Conservation (phyloP, 139 green algal genomes). For the Coccomyxa sp. region DNA sequence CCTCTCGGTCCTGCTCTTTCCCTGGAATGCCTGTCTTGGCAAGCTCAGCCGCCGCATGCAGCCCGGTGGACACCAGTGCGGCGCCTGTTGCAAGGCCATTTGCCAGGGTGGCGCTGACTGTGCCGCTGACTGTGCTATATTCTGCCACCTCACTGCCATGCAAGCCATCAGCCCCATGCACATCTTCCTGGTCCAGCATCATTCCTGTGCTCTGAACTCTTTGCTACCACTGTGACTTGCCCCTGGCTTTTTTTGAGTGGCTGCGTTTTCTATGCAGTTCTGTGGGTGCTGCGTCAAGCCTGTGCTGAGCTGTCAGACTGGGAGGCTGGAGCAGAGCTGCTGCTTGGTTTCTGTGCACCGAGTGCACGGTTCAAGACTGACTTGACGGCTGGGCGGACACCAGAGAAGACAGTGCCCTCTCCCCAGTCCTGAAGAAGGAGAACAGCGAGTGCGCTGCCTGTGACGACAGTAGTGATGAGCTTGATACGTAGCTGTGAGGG, state of each 20-base stretch:
- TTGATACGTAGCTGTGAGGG: conserved; percentile 33
- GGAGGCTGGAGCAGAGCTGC: background rate
- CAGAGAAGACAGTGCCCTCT: conserved; percentile 30
- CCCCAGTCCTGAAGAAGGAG: conserved; percentile 37
- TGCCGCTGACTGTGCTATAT: no score
- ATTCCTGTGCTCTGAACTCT: no score
- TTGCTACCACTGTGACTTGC: no score
- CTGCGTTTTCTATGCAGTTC: background rate
- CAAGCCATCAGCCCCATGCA: no score
- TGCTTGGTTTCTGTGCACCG: background rate
- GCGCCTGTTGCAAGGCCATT: no score
- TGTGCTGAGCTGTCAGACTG: background rate
- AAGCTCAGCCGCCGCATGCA: no score
- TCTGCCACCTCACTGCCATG: no score
- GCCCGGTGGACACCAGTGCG: no score
- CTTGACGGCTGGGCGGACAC: conserved; percentile 34
- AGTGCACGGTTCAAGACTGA: conserved; percentile 23
- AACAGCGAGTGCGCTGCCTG: background rate
- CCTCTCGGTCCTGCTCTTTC: no score
- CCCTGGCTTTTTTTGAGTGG: background rate
- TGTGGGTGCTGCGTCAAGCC: background rate
- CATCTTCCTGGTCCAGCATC: no score
- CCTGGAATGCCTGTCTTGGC: no score
- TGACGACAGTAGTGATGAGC: conserved; percentile 23
- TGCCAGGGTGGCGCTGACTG: no score